A percentile compares a stretch with the other conserved stretches of the same genome.
Conservation (phyloP, 2,329 filamentous ascomycete species). For the Ophiostoma fasciatum region DNA sequence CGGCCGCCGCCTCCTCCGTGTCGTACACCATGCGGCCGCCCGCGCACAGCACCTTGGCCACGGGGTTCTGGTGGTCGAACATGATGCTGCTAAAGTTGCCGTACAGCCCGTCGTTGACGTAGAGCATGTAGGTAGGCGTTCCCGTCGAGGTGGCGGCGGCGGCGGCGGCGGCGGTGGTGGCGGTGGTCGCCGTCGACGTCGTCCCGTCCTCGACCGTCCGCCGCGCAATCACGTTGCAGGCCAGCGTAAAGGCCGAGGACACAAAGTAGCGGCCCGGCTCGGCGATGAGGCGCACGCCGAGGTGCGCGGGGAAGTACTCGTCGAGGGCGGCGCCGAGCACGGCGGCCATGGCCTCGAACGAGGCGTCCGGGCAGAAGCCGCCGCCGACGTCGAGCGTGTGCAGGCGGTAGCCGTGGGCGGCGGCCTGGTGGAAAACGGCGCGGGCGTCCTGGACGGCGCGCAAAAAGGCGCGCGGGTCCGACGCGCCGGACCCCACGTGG, state of each 20-base stretch:
- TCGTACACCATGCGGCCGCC: slow-evolving; percentile 44
- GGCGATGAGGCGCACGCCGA: slow-evolving; percentile 70
- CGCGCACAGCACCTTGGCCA: slow-evolving; percentile 63
- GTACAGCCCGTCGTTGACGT: slow-evolving; percentile 94
- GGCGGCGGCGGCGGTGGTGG: background rate
- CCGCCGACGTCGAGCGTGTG: slow-evolving; percentile 88
- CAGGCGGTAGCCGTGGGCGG: slow-evolving; percentile 60
- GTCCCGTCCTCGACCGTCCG: slow-evolving; percentile 69
- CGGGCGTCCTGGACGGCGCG: slow-evolving; percentile 86
- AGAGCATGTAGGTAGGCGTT: slow-evolving; percentile 80
- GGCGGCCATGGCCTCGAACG: slow-evolving; percentile 78
- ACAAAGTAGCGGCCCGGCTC: slow-evolving; percentile 97
- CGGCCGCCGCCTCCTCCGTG: slow-evolving; percentile 18
- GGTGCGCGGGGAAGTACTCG: slow-evolving; percentile 64
- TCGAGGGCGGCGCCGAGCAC: slow-evolving; percentile 71
- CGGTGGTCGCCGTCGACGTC: slow-evolving; percentile 46
- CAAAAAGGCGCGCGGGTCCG: slow-evolving; percentile 80
- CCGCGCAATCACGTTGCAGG: slow-evolving; percentile 89
- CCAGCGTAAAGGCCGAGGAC: slow-evolving; percentile 81
- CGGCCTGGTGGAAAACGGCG: slow-evolving; percentile 74
- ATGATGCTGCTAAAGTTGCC: slow-evolving; percentile 99
- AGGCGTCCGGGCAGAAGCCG: slow-evolving; percentile 70
- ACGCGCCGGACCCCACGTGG: slow-evolving; percentile 92
- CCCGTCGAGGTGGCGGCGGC: background rate
- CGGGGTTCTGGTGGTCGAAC: slow-evolving; percentile 91